phyloP scores from a whole-genome alignment of 768 basidiomycete species.

The Agaricus sinodeliciosus region DNA sequence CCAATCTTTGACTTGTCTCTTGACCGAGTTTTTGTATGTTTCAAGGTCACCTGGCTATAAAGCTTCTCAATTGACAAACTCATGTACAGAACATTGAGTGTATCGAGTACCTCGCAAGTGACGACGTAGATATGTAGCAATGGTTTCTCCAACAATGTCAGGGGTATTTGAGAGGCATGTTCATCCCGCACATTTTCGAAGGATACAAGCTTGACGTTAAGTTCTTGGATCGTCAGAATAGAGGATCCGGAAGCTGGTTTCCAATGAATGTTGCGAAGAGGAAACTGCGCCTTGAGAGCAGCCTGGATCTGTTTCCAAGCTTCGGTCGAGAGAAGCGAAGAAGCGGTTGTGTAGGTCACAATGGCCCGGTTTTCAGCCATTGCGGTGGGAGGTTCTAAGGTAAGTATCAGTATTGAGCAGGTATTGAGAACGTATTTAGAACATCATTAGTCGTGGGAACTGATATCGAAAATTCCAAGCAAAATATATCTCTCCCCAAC shows the following conservation, averaged over 20 bases:
- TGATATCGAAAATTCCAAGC: constrained; percentile 13
- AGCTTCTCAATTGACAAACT: constrained; percentile 8
- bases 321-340: constrained; percentile 58
- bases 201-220: constrained; percentile 69
- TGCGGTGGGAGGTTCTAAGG: background rate
- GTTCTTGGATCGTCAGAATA: constrained; percentile 82
- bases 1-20: constrained; percentile 94
- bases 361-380: constrained; percentile 44
- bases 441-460: constrained; percentile 11
- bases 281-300: constrained; percentile 65
- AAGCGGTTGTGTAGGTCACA: constrained; percentile 62
- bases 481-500: constrained; percentile 2
- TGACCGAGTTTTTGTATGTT: constrained; percentile 67
- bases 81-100: constrained; percentile 1
- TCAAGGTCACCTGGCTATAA: constrained; percentile 58
- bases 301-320: constrained; percentile 66
- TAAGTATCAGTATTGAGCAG: background rate
- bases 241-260: constrained; percentile 65
- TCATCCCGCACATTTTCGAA: constrained; percentile 68
- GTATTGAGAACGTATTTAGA: background rate
- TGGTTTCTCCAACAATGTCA: constrained; percentile 78
- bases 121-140: constrained; percentile 83
- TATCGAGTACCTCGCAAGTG: constrained; percentile 66
- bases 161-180: constrained; percentile 66
- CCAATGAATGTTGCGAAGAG: constrained; percentile 91